Base-by-base conservation (phyloP, 331 rosid species). In the Quercus tomentella region DNA sequence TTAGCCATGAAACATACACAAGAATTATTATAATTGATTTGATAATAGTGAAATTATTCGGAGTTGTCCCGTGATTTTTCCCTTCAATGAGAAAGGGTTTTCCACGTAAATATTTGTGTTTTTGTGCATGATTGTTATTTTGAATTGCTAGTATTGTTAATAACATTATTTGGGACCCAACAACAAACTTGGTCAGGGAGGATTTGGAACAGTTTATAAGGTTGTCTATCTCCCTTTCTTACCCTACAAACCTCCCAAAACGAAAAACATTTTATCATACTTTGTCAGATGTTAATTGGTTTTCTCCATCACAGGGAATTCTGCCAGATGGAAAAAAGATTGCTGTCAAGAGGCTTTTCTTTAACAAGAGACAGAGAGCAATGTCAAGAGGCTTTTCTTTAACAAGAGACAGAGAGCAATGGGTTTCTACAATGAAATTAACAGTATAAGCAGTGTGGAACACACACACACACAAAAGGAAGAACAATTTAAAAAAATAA, bases 161-260 rank as follows among this genome's bases (percentile, higher is more conserved):
- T 33, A 33, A 31, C 35, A 31, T 31, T 31, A 31, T 31, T 31
- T 31, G 35, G 35, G 35, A 33, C 37, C 37, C 37, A 33, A 33
- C 37, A 33, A 93, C 89, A 95, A 91, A 88, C 88, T 93, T 49
- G 98, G 97, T 28, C 98, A 90, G 71, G 99, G 98, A 83, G 99
- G 99, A 45, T 95, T 93, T 65, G 96, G 97, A 82, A 82, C 98
- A 62, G 94, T 95, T 76, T 95, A 95, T 61, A 95, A 90, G 88
- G 99, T 95, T 84, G 26, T 17, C 70, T 85, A 25, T 76, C 79
- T 75, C 37, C 57, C 41, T 75, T 21, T 16, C 74, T 25, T 17
- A 63, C 73, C 74, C 22, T 22, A 43, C 15, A 3, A n/a, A 31
- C 61, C 72, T 22, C 28, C 16, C 75, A 31, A 71, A 41, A 41